These are phyloP conservation scores for Chlorophyllum brunneum DNA, from an alignment of 768 basidiomycete species.

Conservation along the genomic window DNA sequence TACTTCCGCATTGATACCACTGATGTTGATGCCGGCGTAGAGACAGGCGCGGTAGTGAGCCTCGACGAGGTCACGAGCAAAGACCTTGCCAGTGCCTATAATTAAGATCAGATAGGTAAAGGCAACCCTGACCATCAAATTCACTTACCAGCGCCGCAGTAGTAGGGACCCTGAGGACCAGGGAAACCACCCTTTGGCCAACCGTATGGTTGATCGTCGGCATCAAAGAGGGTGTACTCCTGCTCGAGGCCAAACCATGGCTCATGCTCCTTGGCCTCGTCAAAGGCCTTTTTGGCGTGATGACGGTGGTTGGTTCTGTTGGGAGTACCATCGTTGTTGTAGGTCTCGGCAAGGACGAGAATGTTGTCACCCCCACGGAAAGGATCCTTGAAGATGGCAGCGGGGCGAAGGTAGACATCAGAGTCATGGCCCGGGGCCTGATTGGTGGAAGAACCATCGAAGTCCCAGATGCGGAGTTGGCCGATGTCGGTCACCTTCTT, in stretches of 20 bases:
- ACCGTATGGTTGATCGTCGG: conserved; percentile 84
- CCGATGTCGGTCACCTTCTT: conserved; percentile 85
- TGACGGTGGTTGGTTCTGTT: conserved; percentile 96
- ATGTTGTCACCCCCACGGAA: conserved; percentile 99
- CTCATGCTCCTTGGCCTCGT: conserved; percentile 68
- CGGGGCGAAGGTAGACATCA: conserved; percentile 97
- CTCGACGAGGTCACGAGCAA: conserved; percentile 97
- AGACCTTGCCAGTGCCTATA: conserved; percentile 92
- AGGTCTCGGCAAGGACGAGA: conserved; percentile 93
- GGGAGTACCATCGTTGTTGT: conserved; percentile 98
- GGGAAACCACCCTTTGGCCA: conserved; percentile 99
- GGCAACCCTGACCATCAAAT: not conserved
- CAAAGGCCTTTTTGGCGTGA: conserved; percentile 93
- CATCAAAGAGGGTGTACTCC: conserved; percentile 97
- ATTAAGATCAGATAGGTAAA: conserved; percentile 17
- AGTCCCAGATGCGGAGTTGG: conserved; percentile 97
- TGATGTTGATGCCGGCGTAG: conserved; percentile 94
- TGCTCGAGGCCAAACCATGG: conserved; percentile 99
- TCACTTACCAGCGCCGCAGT: conserved; percentile 91
- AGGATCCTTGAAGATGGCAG: conserved; percentile 96
- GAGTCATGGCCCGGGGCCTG: conserved; percentile 96
- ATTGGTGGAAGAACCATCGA: conserved; percentile 96
- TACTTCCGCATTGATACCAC: conserved; percentile 99
- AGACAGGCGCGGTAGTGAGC: conserved; percentile 98
- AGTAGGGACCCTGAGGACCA: conserved; percentile 98